Conservation (phyloP, 345 rosid species). For the Rubroshorea leprosula region DNA sequence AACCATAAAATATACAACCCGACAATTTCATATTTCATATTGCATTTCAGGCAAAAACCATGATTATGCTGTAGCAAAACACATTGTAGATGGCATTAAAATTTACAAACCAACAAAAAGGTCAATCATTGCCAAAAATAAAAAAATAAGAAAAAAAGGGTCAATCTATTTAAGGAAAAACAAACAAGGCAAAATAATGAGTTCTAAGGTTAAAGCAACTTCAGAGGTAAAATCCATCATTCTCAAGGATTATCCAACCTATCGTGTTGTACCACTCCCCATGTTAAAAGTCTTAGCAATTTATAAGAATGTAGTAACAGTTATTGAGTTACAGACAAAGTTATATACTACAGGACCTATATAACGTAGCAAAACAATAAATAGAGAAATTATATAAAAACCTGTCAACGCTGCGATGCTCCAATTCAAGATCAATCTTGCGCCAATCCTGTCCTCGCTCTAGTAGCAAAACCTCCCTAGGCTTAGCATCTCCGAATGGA, state of each 20-base stretch:
- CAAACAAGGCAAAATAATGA: background rate
- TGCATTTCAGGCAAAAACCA: background rate
- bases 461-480: conserved; percentile 84
- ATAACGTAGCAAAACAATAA: background rate
- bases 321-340: background rate
- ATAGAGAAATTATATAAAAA: conserved; percentile 8
- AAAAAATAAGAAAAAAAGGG: background rate
- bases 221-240: conserved; percentile 1
- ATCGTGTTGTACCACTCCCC: background rate
- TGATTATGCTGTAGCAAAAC: background rate
- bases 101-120: background rate
- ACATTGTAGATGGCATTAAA: background rate
- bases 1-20: background rate
- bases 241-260: background rate
- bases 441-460: conserved; percentile 93
- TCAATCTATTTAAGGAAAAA: background rate
- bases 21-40: background rate
- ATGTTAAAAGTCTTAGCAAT: background rate
- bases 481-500: conserved; percentile 97
- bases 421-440: conserved; percentile 80
- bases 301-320: background rate
- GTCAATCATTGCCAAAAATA: background rate
- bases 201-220: background rate
- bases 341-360: background rate
- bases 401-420: conserved; percentile 85